A percentile compares a stretch with the other conserved stretches of the same genome.
These are phyloP conservation scores for Millerago galiae DNA, from an alignment of 805 yeast genomes.

Conservation along the genomic window DNA sequence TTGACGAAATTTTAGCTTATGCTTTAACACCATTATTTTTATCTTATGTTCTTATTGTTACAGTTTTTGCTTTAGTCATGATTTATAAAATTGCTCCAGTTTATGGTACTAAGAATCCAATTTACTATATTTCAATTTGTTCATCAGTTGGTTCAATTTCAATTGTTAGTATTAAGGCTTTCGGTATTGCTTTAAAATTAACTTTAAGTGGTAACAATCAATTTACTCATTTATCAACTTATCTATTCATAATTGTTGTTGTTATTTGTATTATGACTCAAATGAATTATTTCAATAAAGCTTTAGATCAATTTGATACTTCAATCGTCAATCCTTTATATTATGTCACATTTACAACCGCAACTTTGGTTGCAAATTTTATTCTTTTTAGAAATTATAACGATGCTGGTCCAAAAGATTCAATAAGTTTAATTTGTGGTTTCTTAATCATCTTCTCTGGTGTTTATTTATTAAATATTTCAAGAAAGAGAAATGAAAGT, in stretches of 20 bases:
- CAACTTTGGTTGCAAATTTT: slow-evolving; percentile 79
- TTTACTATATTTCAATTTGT: slow-evolving; percentile 85
- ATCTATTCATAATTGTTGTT: slow-evolving; percentile 72
- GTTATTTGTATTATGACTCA: slow-evolving; percentile 79
- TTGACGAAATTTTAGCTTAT: slow-evolving; percentile 77
- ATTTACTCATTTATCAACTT: slow-evolving; percentile 78
- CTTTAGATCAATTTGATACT: slow-evolving; percentile 88
- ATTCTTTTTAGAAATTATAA: slow-evolving; percentile 82
- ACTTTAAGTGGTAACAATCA: slow-evolving; percentile 83
- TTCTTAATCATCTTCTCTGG: slow-evolving; percentile 84
- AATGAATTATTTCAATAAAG: slow-evolving; percentile 92
- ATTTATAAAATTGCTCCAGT: slow-evolving; percentile 77
- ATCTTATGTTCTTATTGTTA: slow-evolving; percentile 56
- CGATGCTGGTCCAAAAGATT: slow-evolving; percentile 72
- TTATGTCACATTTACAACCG: slow-evolving; percentile 87
- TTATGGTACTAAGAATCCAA: slow-evolving; percentile 75
- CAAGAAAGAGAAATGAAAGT: slow-evolving; percentile 56
- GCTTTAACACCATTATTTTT: slow-evolving; percentile 77
- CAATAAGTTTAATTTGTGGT: slow-evolving; percentile 77
- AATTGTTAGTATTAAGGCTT: slow-evolving; percentile 88
- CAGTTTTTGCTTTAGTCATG: slow-evolving; percentile 66
- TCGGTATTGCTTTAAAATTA: slow-evolving; percentile 84
- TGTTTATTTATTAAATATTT: slow-evolving; percentile 73
- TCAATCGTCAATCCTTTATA: slow-evolving; percentile 87
- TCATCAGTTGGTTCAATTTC: slow-evolving; percentile 86